Evolutionary conservation across 2,329 filamentous ascomycete species (phyloP).

Genomic region (Daldinia sp.): DNA sequence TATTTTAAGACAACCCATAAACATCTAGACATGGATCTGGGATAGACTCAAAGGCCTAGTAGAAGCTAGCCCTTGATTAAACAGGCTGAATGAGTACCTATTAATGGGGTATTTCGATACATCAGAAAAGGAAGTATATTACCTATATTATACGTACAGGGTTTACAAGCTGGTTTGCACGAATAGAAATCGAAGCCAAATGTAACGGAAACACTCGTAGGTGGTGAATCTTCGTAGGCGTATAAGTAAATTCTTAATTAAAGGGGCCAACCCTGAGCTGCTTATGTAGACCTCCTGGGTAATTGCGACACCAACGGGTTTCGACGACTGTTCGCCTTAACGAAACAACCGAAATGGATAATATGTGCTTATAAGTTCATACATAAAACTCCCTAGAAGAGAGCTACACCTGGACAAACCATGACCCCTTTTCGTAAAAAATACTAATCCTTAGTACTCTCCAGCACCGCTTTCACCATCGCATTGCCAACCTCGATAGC

Average conservation of each 20-base stretch:
- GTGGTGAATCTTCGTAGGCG: too few species aligned
- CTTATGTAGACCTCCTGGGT: too few species aligned
- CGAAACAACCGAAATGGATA: neutral
- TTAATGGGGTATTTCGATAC: neutral
- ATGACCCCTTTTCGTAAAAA: neutral
- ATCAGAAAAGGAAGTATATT: neutral
- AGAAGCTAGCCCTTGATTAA: neutral
- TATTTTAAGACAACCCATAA: neutral
- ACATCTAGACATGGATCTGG: neutral
- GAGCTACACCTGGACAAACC: neutral
- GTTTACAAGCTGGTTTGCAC: too few species aligned
- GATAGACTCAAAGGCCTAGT: neutral
- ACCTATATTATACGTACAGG: too few species aligned
- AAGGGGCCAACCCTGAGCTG: too few species aligned
- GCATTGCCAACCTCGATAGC: constrained; percentile 89
- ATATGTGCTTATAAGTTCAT: neutral
- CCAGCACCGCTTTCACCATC: constrained; percentile 96
- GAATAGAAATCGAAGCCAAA: too few species aligned
- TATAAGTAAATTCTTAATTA: too few species aligned
- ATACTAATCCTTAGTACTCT: constrained; percentile 67
- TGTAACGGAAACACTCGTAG: too few species aligned
- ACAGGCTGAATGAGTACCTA: too few species aligned
- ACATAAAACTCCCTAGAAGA: neutral
- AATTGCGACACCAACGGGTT: too few species aligned
- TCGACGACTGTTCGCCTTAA: neutral